A percentile compares a stretch with the other conserved stretches of the same genome.
These are phyloP conservation scores for Xylaria venustula DNA, from an alignment of 495 filamentous ascomycete genomes.

Conservation along the genomic window DNA sequence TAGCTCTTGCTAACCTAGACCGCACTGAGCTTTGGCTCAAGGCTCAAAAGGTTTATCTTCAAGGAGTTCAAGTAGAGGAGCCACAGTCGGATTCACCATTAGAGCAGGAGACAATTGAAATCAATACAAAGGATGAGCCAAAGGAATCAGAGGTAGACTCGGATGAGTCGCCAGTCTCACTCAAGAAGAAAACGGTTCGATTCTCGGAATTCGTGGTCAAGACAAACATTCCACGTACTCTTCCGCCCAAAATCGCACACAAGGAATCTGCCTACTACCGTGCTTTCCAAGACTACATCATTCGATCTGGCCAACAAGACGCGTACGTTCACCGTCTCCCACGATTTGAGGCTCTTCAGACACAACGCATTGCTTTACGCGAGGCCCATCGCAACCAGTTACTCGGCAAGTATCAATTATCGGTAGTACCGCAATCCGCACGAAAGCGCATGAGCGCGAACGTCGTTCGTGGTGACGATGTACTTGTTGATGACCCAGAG, in stretches of 20 bases:
- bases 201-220: slow-evolving; percentile 62
- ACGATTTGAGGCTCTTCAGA: slow-evolving; percentile 86
- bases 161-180: slow-evolving; percentile 32
- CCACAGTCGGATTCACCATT: slow-evolving; percentile 47
- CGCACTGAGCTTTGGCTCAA: slow-evolving; percentile 79
- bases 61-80: slow-evolving; percentile 51
- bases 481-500: slow-evolving; percentile 53
- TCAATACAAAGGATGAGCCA: slow-evolving; percentile 19
- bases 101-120: slow-evolving; percentile 26
- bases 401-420: slow-evolving; percentile 71
- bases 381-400: slow-evolving; percentile 68
- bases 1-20: slow-evolving; percentile 66
- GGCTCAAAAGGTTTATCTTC: slow-evolving; percentile 74
- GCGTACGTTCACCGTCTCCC: slow-evolving; percentile 78
- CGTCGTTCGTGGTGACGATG: slow-evolving; percentile 56
- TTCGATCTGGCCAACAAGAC: slow-evolving; percentile 61
- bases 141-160: slow-evolving; percentile 31
- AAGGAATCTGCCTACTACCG: slow-evolving; percentile 88
- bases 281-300: slow-evolving; percentile 72
- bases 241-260: slow-evolving; percentile 46
- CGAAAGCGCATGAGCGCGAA: slow-evolving; percentile 60
- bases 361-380: slow-evolving; percentile 66
- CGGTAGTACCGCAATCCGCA: slow-evolving; percentile 52
- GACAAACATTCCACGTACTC: slow-evolving; percentile 40
- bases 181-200: slow-evolving; percentile 71